These are phyloP conservation scores for Pilaira anomala DNA, from an alignment of 192 early-diverging fungal species.

Conservation along the genomic window DNA sequence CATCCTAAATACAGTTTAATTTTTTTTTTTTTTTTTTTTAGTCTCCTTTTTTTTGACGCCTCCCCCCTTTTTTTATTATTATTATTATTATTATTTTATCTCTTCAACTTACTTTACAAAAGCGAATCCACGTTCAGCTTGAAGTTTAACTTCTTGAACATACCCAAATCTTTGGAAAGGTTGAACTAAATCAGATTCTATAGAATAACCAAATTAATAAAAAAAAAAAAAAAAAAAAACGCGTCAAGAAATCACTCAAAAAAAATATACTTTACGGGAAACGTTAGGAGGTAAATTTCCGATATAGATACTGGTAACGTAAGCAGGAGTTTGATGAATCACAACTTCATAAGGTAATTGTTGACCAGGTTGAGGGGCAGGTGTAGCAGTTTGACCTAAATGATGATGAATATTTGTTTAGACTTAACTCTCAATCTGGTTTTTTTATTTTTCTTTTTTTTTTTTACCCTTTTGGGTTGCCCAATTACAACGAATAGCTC, in stretches of 20 bases:
- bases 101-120: conserved; percentile 69
- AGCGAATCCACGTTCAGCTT: conserved; percentile 88
- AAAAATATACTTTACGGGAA: conserved; percentile 49
- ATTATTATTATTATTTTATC: neutral
- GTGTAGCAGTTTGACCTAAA: conserved; percentile 37
- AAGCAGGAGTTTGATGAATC: conserved; percentile 69
- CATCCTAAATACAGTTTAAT: conserved; percentile 42
- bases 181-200: conserved; percentile 64
- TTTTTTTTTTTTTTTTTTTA: neutral
- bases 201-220: conserved; percentile 15
- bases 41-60: no score
- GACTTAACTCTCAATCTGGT: no score
- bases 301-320: conserved; percentile 87
- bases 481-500: conserved; percentile 91
- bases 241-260: no score
- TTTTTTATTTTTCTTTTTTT: neutral
- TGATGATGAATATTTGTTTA: no score
- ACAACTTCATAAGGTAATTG: conserved; percentile 69
- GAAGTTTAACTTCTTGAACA: conserved; percentile 77
- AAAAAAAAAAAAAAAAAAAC: no score
- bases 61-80: neutral
- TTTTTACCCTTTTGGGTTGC: conserved; percentile 78
- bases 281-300: conserved; percentile 84
- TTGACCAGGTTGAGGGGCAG: conserved; percentile 40
- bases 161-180: conserved; percentile 79